Evolutionary conservation across 129 eudicot species (phyloP).

Genomic region (Gnaphalium uliginosum): DNA sequence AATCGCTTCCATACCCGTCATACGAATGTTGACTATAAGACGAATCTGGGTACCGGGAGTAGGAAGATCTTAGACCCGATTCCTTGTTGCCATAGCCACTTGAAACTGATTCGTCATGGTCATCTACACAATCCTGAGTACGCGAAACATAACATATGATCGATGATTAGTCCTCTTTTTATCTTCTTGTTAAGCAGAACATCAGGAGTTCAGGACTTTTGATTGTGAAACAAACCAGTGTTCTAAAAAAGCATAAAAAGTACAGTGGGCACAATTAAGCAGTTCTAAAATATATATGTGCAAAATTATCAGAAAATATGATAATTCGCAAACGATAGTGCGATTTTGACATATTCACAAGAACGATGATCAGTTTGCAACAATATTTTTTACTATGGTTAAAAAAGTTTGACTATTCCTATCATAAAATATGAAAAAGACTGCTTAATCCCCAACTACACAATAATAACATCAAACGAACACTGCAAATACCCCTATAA

Average conservation of each 20-base stretch:
- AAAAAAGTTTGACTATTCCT: neutral
- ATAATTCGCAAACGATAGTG: neutral
- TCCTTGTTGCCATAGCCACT: slow-evolving; percentile 6
- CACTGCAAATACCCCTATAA: neutral
- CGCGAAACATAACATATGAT: neutral
- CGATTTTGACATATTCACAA: neutral
- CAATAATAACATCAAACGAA: neutral
- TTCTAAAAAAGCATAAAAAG: neutral
- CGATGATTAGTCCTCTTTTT: neutral
- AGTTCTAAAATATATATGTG: neutral
- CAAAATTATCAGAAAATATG: neutral
- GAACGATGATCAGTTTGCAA: too few relatives aligned
- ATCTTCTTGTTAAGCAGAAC: neutral
- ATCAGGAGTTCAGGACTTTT: neutral
- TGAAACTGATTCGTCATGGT: neutral
- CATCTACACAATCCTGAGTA: slow-evolving; percentile 6
- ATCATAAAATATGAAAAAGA: neutral
- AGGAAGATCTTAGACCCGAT: neutral
- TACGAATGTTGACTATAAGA: neutral
- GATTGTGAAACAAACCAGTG: neutral
- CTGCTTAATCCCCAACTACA: neutral
- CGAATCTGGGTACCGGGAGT: neutral
- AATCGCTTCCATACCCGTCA: slow-evolving; percentile 7
- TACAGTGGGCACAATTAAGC: neutral
- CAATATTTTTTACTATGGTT: neutral